phyloP scores from a whole-genome alignment of 2,329 filamentous ascomycete species.

The Aspergillus sergii region DNA sequence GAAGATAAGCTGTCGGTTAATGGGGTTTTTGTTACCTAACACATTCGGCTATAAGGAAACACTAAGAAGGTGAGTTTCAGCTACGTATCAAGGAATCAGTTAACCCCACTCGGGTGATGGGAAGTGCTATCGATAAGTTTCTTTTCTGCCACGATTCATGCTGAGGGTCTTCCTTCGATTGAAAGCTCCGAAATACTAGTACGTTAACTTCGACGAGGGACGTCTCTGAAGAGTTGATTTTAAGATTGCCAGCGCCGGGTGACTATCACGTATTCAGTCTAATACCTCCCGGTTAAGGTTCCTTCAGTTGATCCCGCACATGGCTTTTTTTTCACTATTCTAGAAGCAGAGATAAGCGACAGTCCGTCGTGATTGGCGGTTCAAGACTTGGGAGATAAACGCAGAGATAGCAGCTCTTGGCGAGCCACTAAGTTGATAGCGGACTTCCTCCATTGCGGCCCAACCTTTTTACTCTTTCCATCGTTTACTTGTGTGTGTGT shows the following conservation, averaged over 20 bases:
- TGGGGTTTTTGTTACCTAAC: constrained; percentile 11
- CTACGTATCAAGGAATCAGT: background rate
- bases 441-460: background rate
- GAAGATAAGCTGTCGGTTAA: constrained; percentile 7
- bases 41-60: background rate
- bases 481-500: too few relatives aligned
- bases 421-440: background rate
- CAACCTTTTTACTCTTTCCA: background rate
- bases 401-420: background rate
- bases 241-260: background rate
- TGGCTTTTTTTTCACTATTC: background rate
- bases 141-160: background rate
- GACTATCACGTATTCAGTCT: background rate
- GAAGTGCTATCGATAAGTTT: background rate
- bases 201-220: background rate
- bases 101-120: background rate
- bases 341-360: constrained; percentile 8
- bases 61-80: background rate
- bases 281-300: background rate
- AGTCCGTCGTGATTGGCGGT: background rate
- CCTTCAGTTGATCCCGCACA: background rate
- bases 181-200: background rate
- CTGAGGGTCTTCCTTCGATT: background rate
- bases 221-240: background rate
- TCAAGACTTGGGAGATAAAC: background rate